Base-by-base conservation (phyloP, 441 rosid genomes). In the Arabidopsis hybrid region DNA sequence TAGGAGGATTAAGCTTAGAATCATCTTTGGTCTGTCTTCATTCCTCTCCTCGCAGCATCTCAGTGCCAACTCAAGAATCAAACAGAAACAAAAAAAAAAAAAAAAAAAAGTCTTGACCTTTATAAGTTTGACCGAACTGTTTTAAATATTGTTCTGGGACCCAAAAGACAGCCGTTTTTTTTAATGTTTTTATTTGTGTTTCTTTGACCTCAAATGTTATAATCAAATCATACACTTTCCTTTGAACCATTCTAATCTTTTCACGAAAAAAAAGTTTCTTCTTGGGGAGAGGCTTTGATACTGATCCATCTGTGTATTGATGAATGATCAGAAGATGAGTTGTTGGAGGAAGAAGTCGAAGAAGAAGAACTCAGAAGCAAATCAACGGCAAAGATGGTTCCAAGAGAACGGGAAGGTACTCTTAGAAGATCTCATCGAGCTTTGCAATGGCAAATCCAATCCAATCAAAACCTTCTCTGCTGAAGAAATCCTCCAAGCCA, bases 281-380 rank as follows among this genome's bases (percentile, higher is more conserved):
- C 17, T 53, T 13, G 7, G 34, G 12, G 11, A 31, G 31, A 51
- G 32, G 13, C 47, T 13, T 43, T 43, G 47, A 43, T 10, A 11
- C 34, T 21, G 26, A 21, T 21, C 26, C 26, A 21, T 21, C 26
- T 21, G 26, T 21, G 26, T 21, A 21, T 21, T 21, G 26, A 21
- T 21, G 26, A 21, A 21, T 11, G 34, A 47, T 65, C 56, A 53
- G 32, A 14, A 87, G 82, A 73, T 61, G 73, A 12, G 26, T 46
- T 74, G 82, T 82, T 43, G 87, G 96, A 13, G 11, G 29, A 69
- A 32, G n/a, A 75, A 75, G 59, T 34, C 31, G 49, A 75, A 65
- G 12, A 35, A 62, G 40, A 74, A 60, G 12, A 26, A 34, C 36
- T 61, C 34, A 6, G 59, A 75, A 69, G 60, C 64, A 67, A 60